A percentile compares a stretch with the other conserved stretches of the same genome.
These are phyloP conservation scores for Fusarium dimerum DNA, from an alignment of 2,329 filamentous ascomycete species.

Conservation along the genomic window DNA sequence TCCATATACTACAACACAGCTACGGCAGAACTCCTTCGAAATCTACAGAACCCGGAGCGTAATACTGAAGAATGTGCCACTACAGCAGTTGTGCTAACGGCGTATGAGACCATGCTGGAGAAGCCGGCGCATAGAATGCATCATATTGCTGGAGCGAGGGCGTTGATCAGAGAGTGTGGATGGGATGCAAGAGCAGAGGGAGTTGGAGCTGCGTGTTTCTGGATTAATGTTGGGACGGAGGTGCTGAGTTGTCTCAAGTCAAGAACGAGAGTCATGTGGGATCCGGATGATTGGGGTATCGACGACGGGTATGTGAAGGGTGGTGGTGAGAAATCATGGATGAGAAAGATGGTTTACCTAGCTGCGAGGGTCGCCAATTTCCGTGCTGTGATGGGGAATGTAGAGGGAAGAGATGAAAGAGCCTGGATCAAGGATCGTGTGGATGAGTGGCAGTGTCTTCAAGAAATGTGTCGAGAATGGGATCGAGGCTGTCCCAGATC, in stretches of 20 bases:
- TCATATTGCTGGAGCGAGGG: conserved; percentile 82
- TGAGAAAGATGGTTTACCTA: conserved; percentile 85
- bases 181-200: conserved; percentile 82
- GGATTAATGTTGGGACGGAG: conserved; percentile 90
- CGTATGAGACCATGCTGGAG: conserved; percentile 92
- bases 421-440: conserved; percentile 64
- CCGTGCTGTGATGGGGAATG: conserved; percentile 66
- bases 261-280: conserved; percentile 85
- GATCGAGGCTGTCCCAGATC: conserved; percentile 74
- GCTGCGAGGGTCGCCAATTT: conserved; percentile 87
- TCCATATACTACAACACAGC: conserved; percentile 84
- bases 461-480: conserved; percentile 82
- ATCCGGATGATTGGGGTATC: conserved; percentile 87
- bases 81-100: conserved; percentile 83
- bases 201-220: conserved; percentile 86
- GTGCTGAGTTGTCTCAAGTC: conserved; percentile 84
- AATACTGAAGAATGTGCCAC: conserved; percentile 84
- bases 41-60: conserved; percentile 80
- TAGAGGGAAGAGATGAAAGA: conserved; percentile 65
- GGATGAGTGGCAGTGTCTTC: conserved; percentile 79
- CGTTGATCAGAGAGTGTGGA: conserved; percentile 83
- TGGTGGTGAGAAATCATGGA: conserved; percentile 70
- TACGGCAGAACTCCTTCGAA: conserved; percentile 73
- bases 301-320: conserved; percentile 57
- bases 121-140: conserved; percentile 79